phyloP scores from a whole-genome alignment of 2,329 filamentous ascomycete species.

The Colletotrichum orbiculare region DNA sequence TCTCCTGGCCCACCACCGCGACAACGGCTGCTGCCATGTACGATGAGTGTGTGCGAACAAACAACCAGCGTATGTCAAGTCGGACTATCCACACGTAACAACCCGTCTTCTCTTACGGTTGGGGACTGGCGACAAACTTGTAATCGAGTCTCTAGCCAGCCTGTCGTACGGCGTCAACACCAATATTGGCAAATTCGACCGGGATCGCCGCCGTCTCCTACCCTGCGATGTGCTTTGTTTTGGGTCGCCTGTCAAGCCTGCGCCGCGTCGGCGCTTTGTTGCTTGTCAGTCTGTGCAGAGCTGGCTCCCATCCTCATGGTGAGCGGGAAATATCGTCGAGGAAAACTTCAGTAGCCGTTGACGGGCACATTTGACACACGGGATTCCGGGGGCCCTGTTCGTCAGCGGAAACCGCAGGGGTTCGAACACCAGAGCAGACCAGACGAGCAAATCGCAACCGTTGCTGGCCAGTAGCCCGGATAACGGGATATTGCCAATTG shows the following conservation, averaged over 20 bases:
- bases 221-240: neutral
- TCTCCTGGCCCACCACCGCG: neutral
- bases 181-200: neutral
- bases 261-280: constrained; percentile 16
- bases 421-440: constrained; percentile 3
- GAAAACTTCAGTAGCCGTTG: neutral
- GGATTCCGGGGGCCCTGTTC: constrained; percentile 25
- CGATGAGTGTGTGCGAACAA: too few relatives aligned
- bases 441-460: constrained; percentile 34
- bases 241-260: constrained; percentile 6
- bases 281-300: constrained; percentile 3
- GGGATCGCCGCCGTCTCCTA: neutral
- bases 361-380: constrained; percentile 9
- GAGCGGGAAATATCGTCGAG: neutral
- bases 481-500: constrained; percentile 27
- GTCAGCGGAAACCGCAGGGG: constrained; percentile 22
- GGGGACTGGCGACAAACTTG: too few relatives aligned
- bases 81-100: too few relatives aligned
- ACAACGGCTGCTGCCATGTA: too few relatives aligned
- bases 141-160: too few relatives aligned
- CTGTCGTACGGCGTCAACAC: neutral
- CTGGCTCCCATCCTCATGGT: neutral
- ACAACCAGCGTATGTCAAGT: too few relatives aligned
- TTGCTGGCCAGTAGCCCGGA: constrained; percentile 26
- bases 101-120: too few relatives aligned